Percentiles rank a stretch among this genome's conserved stretches.
Evolutionary conservation across 768 basidiomycete genomes (phyloP).

Genomic region (Imleria badia): DNA sequence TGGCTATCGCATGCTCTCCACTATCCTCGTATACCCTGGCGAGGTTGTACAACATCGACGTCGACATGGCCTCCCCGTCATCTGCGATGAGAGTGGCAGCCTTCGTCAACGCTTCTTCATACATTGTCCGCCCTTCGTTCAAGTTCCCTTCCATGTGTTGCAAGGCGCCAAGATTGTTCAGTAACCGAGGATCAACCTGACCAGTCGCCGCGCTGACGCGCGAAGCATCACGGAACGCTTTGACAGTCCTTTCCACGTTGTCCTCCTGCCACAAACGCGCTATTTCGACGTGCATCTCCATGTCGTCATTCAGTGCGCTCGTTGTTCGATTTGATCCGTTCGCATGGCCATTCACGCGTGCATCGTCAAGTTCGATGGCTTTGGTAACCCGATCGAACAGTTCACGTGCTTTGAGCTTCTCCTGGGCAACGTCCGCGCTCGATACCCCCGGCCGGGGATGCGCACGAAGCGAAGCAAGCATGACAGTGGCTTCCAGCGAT

Average conservation of each 20-base stretch:
- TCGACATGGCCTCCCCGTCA: conserved; percentile 67
- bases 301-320: conserved; percentile 66
- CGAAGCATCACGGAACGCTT: conserved; percentile 72
- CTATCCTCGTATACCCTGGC: conserved; percentile 89
- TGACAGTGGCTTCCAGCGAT: conserved; percentile 80
- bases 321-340: conserved; percentile 36
- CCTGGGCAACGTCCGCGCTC: conserved; percentile 66
- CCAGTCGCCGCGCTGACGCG: conserved; percentile 55
- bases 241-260: conserved; percentile 67
- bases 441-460: conserved; percentile 79
- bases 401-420: conserved; percentile 73
- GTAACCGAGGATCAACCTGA: conserved; percentile 60
- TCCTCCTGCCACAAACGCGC: conserved; percentile 88
- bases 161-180: conserved; percentile 81
- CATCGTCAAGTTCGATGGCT: conserved; percentile 63
- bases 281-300: conserved; percentile 89
- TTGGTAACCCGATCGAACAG: conserved; percentile 76
- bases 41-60: conserved; percentile 87
- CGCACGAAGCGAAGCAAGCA: conserved; percentile 88
- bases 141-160: conserved; percentile 67
- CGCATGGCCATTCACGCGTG: conserved; percentile 43
- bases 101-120: conserved; percentile 71
- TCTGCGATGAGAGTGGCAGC: conserved; percentile 47
- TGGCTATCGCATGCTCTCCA: conserved; percentile 70
- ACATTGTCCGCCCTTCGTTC: conserved; percentile 57